These are phyloP conservation scores for Colletotrichum cordylinicola DNA, from an alignment of 2,329 filamentous ascomycete genomes.

Conservation along the genomic window DNA sequence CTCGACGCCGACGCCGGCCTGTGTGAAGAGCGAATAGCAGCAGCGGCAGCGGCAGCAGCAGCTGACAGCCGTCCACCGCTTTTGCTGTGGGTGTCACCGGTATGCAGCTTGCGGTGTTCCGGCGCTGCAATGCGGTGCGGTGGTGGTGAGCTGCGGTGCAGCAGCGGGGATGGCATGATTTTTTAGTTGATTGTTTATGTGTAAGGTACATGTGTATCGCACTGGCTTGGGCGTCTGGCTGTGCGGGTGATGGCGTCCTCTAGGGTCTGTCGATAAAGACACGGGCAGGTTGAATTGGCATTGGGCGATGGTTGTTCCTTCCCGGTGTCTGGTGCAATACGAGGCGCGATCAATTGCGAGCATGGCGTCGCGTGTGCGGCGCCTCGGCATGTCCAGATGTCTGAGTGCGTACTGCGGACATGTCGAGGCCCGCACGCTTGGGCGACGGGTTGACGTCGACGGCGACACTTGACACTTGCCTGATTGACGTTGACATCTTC, in stretches of 20 bases:
- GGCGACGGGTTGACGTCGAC: neutral
- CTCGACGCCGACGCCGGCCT: neutral
- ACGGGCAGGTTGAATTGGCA: neutral
- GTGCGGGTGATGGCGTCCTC: neutral
- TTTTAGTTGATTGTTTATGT: neutral
- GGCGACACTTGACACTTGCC: neutral
- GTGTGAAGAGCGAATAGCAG: neutral
- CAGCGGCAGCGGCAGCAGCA: neutral
- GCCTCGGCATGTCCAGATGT: neutral
- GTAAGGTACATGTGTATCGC: neutral
- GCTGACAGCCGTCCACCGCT: neutral
- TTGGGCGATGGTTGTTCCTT: neutral
- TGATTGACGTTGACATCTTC: neutral
- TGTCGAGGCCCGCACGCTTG: neutral
- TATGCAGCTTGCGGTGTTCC: slow-evolving; percentile 8
- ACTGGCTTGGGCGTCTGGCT: neutral
- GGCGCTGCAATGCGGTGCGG: neutral
- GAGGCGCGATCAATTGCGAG: neutral
- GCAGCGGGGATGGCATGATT: slow-evolving; percentile 16
- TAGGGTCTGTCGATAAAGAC: neutral
- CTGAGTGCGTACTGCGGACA: neutral
- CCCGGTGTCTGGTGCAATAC: neutral
- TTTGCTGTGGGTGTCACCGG: neutral
- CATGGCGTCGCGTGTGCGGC: neutral
- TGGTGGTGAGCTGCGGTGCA: neutral